A percentile compares a stretch with the other conserved stretches of the same genome.
Conservation (phyloP, 2,329 filamentous ascomycete species). For the Alternaria hordeiaustralica region DNA sequence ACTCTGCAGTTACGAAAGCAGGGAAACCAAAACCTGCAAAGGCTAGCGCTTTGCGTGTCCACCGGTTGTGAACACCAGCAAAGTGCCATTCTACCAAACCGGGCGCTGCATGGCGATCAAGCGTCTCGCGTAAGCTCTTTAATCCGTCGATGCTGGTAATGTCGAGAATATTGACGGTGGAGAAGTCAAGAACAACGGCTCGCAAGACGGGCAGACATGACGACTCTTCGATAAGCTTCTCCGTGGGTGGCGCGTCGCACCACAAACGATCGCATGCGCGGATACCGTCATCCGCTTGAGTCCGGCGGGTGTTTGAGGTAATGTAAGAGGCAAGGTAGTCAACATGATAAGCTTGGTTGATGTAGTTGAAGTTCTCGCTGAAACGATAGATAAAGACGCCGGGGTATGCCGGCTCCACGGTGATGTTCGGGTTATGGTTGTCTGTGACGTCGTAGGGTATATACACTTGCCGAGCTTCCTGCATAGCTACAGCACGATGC, state of each 20-base stretch:
- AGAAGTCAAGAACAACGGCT: slow-evolving; percentile 64
- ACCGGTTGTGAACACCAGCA: slow-evolving; percentile 61
- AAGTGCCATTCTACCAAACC: slow-evolving; percentile 53
- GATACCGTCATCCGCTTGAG: slow-evolving; percentile 25
- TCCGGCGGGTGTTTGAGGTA: slow-evolving; percentile 54
- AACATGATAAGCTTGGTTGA: slow-evolving; percentile 84
- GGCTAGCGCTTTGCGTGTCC: slow-evolving; percentile 63
- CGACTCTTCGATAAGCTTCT: slow-evolving; percentile 12
- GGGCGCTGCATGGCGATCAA: slow-evolving; percentile 58
- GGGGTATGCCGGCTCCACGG: slow-evolving; percentile 70
- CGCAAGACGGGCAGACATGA: slow-evolving; percentile 55
- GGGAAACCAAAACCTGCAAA: slow-evolving; percentile 62
- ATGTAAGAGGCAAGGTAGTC: slow-evolving; percentile 76
- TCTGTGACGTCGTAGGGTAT: slow-evolving; percentile 58
- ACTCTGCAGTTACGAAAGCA: background rate
- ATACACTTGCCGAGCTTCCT: slow-evolving; percentile 22
- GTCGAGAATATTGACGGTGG: slow-evolving; percentile 63
- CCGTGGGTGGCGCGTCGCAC: slow-evolving; percentile 58
- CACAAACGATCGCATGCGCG: slow-evolving; percentile 56
- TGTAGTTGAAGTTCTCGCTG: slow-evolving; percentile 91
- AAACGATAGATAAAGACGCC: slow-evolving; percentile 96
- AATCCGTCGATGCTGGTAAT: slow-evolving; percentile 63
- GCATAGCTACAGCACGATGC: background rate
- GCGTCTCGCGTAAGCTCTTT: slow-evolving; percentile 61
- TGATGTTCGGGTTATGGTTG: slow-evolving; percentile 59